Percentiles rank a stretch among this genome's conserved stretches.
phyloP scores from a whole-genome alignment of 345 rosid species.

The Euphorbia peplus region DNA sequence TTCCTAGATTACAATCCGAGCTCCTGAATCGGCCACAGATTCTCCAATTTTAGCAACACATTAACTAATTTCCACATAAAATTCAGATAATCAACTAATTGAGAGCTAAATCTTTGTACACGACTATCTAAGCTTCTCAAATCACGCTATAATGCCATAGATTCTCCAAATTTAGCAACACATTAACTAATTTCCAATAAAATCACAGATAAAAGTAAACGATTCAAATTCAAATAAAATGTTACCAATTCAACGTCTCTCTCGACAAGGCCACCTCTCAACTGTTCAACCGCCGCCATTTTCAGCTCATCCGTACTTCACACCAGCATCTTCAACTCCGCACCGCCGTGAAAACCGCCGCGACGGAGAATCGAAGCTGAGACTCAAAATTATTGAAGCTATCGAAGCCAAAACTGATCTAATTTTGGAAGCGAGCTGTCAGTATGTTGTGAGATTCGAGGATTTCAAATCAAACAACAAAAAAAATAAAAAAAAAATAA shows the following conservation, averaged over 20 bases:
- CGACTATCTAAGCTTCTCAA: not conserved
- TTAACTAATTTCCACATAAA: not conserved
- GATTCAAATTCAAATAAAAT: not conserved
- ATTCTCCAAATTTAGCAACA: not conserved
- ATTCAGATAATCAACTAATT: not conserved
- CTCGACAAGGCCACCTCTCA: slow-evolving; percentile 37
- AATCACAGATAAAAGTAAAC: not conserved
- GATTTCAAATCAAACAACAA: not conserved
- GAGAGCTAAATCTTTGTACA: not conserved
- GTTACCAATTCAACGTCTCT: slow-evolving; percentile 61
- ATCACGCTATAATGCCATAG: not conserved
- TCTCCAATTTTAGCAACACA: not conserved
- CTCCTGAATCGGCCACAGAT: not conserved
- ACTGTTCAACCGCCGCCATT: slow-evolving; percentile 35
- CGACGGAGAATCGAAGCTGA: not conserved
- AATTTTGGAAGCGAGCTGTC: not conserved
- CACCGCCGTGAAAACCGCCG: not conserved
- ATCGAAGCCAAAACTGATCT: slow-evolving; percentile 7
- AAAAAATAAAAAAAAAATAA: not conserved
- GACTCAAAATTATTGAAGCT: not conserved
- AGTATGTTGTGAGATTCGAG: not conserved
- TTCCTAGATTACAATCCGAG: not conserved
- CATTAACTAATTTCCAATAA: not conserved
- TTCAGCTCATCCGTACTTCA: not conserved
- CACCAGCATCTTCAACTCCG: not conserved